Percentiles rank a stretch among this genome's conserved stretches.
Evolutionary conservation across 805 yeast genomes (phyloP).

Genomic region (Maudiozyma saulgeensis): DNA sequence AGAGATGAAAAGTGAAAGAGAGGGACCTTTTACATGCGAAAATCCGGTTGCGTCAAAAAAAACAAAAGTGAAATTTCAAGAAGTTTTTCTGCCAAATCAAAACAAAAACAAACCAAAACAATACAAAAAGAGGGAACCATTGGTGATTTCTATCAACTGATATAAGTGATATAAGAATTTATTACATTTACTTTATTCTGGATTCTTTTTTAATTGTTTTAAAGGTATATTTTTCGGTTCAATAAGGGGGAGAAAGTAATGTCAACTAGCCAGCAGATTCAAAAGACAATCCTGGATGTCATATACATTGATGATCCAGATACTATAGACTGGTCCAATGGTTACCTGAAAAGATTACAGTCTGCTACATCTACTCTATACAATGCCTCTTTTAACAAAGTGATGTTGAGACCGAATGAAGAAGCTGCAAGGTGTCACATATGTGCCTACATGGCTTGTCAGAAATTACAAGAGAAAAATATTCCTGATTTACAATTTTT

Average conservation of each 20-base stretch:
- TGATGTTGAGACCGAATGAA: conserved; percentile 41
- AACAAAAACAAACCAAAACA: too few relatives aligned
- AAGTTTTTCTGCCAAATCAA: too few relatives aligned
- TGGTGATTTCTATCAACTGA: too few relatives aligned
- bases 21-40: too few relatives aligned
- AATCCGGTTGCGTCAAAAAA: too few relatives aligned
- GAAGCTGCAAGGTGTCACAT: conserved; percentile 62
- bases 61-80: too few relatives aligned
- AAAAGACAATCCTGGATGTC: conserved; percentile 22
- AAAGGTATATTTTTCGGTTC: too few relatives aligned
- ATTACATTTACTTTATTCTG: too few relatives aligned
- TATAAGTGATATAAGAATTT: too few relatives aligned
- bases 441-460: conserved; percentile 54
- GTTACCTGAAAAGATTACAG: conserved; percentile 19
- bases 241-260: not conserved
- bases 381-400: conserved; percentile 42
- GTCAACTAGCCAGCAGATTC: conserved; percentile 22
- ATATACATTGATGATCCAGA: conserved; percentile 14
- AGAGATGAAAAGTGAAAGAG: too few relatives aligned
- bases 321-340: conserved; percentile 19
- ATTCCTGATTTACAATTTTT: conserved; percentile 40
- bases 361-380: conserved; percentile 33
- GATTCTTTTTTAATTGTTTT: too few relatives aligned
- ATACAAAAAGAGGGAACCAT: too few relatives aligned
- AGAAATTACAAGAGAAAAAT: conserved; percentile 35